Base-by-base conservation (phyloP, 257 asterid species). In the Coffea canephora region DNA sequence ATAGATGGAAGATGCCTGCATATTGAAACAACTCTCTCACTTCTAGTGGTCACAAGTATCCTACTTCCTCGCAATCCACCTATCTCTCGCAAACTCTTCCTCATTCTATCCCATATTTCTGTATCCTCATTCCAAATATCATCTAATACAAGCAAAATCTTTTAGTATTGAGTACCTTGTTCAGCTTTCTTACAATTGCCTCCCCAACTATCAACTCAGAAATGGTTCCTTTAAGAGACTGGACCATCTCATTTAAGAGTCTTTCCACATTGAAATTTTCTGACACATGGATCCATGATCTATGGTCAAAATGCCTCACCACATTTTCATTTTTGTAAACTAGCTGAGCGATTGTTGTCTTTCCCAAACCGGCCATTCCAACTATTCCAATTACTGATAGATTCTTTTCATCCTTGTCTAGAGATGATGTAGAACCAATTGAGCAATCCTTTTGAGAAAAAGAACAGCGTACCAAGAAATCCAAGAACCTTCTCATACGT, bases 1-100 rank as follows among this genome's bases (percentile, higher is more conserved):
- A 54, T 77, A 57, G 15, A 0, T 14, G 5, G 41, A 4, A 71
- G 8, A 36, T 59, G 59, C 5, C 50, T 73, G 31, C 78, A 80
- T 21, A 52, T 16, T n/a, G 64, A 59, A 6, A 66, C 25, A 64
- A 77, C 83, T 1, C 0, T 15, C 0, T 57, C 23, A 0, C 46
- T 80, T 10, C 83, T 81, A 57, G 88, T 80, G 0, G 86, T 79
- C 13, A 85, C 66, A 0, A 85, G 34, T 54, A 85, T 79, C 31
- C 49, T 77, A n/a, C 78, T 85, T 74, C 84, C 84, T 25, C 55
- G 71, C 3, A 77, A 79, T 19, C 75, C 78, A 64, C 81, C 80
- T 4, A 83, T 64, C 52, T 62, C 78, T 19, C 8, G 31, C 81
- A 83, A 71, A 45, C 75, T 46, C 7, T 25, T 62, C 1, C 27